Evolutionary conservation across 2,329 filamentous ascomycete genomes (phyloP), one percentile per base, ranked within the genome.

Genomic region (Colletotrichum destructivum): DNA sequence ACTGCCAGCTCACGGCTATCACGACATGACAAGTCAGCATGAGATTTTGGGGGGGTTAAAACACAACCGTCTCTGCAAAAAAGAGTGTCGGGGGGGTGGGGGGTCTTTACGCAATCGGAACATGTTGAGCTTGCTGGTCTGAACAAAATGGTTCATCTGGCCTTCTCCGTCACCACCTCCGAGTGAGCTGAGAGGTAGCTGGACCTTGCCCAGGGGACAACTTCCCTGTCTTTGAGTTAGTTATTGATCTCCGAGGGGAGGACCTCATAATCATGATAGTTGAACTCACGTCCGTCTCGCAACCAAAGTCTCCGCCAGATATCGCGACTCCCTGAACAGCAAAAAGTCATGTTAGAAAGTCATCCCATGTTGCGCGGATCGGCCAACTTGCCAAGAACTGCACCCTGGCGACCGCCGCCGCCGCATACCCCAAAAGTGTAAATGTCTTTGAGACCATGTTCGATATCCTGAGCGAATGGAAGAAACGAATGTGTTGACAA

Each of bases 121-220:
- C 46, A 87, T 84, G 76, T 90, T 90, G 62, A 90, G 82, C 66
- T 82, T 81, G 72, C 85, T 81, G 66, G 88, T 81, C 15, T 83
- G 79, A 55, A 85, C 82, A 75, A 90, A 91, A 75, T 90, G 88
- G 52, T 86, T 81, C 86, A 91, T 90, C 75, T 90, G 88, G 0
- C 79, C 84, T 4, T 81, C 79, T 13, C 85, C 87, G 67, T 82
- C 75, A 38, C 77, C 80, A 21, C 79, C 80, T 9, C 79, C 79
- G 13, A 78, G 75, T 21, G 75, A 71, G 8, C 72, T 76, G 15
- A 82, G 71, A 12, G 82, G 82, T 38, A 85, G 76, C 57, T 82
- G 79, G 18, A 79, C 76, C 0, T 79, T 81, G 16, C 75, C 75
- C 6, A 76, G 73, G 1, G 82, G 81, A 77, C 84, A 85, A 55